These are phyloP conservation scores for Dictyostelium discoideum DNA, from an alignment of 78 protist genomes.

Conservation along the genomic window dicty_2.7 NC_007090.3:3572001-3572500, in stretches of 20 bases:
- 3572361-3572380: background rate
- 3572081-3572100: background rate
- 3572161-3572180: background rate
- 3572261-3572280: background rate
- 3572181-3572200: background rate
- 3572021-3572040: background rate
- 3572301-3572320: background rate
- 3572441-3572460: slow-evolving; percentile 80
- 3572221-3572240: background rate
- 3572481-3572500: slow-evolving; percentile 17
- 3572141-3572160: background rate
- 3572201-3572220: too few relatives aligned
- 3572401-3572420: background rate
- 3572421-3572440: background rate
- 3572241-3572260: background rate
- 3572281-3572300: background rate
- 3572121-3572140: background rate
- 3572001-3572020: background rate
- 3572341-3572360: background rate
- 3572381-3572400: slow-evolving; percentile 15
- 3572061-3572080: background rate
- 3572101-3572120: background rate
- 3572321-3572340: background rate
- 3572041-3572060: background rate
- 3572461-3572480: slow-evolving; percentile 73